A percentile compares a stretch with the other conserved stretches of the same genome.
These are phyloP conservation scores for Trapa incisa DNA, from an alignment of 345 rosid species.

Conservation along the genomic window DNA sequence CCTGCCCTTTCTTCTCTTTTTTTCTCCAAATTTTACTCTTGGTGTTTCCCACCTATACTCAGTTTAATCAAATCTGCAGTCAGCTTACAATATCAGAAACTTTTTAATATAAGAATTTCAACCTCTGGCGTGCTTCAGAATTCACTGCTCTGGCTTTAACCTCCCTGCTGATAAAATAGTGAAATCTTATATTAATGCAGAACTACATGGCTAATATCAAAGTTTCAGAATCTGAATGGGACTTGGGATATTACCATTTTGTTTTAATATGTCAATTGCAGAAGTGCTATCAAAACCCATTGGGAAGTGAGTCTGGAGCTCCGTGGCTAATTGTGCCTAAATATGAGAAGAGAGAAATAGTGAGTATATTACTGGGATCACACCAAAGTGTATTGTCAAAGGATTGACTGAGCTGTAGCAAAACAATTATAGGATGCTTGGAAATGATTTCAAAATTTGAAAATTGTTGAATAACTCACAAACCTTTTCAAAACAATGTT, in stretches of 20 bases:
- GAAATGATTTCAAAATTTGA: background rate
- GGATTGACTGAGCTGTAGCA: background rate
- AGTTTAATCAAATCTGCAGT: slow-evolving; percentile 15
- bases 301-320: slow-evolving; percentile 58
- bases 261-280: slow-evolving; percentile 42
- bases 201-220: background rate
- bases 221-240: background rate
- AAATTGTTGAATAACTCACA: background rate
- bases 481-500: background rate
- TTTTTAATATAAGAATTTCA: background rate
- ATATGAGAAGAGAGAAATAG: background rate
- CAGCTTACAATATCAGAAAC: slow-evolving; percentile 14
- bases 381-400: background rate
- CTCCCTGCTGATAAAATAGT: slow-evolving; percentile 24
- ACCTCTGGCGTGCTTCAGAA: slow-evolving; percentile 1
- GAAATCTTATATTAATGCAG: background rate
- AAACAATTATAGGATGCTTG: background rate
- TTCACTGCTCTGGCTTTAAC: slow-evolving; percentile 55
- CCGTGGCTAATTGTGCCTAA: slow-evolving; percentile 51
- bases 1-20: background rate
- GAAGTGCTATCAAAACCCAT: slow-evolving; percentile 65
- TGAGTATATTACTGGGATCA: background rate
- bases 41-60: slow-evolving; percentile 1
- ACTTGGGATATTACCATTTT: slow-evolving; percentile 33
- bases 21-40: background rate